Evolutionary conservation across 257 asterid genomes (phyloP).

Genomic region (Nicotiana noctiflora): DNA sequence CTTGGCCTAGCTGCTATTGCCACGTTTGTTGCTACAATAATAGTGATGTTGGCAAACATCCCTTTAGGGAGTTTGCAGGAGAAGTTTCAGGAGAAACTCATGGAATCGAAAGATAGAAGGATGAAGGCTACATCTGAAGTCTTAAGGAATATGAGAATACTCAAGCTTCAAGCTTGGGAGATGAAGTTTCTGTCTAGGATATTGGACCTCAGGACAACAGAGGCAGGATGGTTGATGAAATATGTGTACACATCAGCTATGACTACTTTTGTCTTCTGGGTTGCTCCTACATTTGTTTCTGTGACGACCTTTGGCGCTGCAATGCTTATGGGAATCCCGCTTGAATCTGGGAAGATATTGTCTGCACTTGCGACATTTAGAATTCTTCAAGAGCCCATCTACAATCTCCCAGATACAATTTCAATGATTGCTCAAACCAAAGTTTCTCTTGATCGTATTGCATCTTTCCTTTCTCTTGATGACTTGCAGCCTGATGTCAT

Average conservation of each 20-base stretch:
- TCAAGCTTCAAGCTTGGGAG: conserved; percentile 96
- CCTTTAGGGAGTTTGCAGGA: conserved; percentile 64
- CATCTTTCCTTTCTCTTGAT: conserved; percentile 73
- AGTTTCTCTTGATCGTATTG: conserved; percentile 86
- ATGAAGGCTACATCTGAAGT: conserved; percentile 91
- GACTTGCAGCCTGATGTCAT: conserved; percentile 52
- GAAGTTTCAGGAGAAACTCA: conserved; percentile 61
- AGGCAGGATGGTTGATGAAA: conserved; percentile 64
- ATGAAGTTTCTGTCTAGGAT: conserved; percentile 66
- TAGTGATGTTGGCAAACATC: conserved; percentile 67
- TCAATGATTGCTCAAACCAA: conserved; percentile 83
- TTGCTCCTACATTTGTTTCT: conserved; percentile 72
- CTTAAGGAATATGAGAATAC: conserved; percentile 86
- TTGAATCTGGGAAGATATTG: conserved; percentile 77
- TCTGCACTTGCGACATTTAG: conserved; percentile 89
- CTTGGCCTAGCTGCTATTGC: conserved; percentile 75
- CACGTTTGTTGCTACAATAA: conserved; percentile 44
- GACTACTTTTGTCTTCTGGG: conserved; percentile 60
- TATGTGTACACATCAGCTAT: conserved; percentile 48
- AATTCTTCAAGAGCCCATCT: conserved; percentile 84
- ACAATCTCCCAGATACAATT: conserved; percentile 70
- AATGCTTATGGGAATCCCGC: conserved; percentile 69
- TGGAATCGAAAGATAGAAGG: conserved; percentile 77
- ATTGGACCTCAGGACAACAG: conserved; percentile 45
- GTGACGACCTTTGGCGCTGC: conserved; percentile 69